Conservation (phyloP, 2,329 filamentous ascomycete species). For the Aureobasidium lini region DNA sequence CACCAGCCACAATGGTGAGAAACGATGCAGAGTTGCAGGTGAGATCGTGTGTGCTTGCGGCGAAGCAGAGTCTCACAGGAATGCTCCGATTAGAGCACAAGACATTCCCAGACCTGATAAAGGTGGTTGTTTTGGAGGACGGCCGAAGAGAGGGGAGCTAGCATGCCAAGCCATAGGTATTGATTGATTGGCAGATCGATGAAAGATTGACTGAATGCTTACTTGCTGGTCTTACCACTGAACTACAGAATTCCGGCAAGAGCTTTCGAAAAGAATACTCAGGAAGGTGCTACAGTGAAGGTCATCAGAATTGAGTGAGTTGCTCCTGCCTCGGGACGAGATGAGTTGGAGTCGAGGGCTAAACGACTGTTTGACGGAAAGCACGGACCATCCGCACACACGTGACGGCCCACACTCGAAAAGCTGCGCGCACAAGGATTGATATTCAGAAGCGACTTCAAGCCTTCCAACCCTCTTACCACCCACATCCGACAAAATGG, state of each 20-base stretch:
- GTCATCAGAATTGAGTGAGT: not conserved
- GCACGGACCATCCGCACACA: constrained; percentile 2
- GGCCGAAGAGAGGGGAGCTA: not conserved
- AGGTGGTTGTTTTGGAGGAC: not conserved
- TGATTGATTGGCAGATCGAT: not conserved
- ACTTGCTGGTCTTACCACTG: not conserved
- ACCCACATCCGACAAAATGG: constrained; percentile 35
- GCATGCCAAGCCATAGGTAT: constrained; percentile 6
- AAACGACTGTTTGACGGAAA: not conserved
- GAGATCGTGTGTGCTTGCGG: not conserved
- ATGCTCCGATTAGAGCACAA: not conserved
- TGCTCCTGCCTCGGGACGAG: not conserved
- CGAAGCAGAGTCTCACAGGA: not conserved
- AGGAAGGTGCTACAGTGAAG: not conserved
- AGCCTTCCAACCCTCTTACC: constrained; percentile 1
- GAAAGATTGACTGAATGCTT: not conserved
- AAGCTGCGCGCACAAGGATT: constrained; percentile 6
- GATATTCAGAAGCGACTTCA: constrained; percentile 6
- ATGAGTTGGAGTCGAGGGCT: not conserved
- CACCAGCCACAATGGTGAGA: not conserved
- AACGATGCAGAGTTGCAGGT: not conserved
- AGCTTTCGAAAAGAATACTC: not conserved
- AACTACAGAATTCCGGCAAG: not conserved
- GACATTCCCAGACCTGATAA: not conserved
- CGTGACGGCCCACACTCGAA: constrained; percentile 8